Conservation (phyloP, 2,329 filamentous ascomycete species). For the Pseudopithomyces chartarum region DNA sequence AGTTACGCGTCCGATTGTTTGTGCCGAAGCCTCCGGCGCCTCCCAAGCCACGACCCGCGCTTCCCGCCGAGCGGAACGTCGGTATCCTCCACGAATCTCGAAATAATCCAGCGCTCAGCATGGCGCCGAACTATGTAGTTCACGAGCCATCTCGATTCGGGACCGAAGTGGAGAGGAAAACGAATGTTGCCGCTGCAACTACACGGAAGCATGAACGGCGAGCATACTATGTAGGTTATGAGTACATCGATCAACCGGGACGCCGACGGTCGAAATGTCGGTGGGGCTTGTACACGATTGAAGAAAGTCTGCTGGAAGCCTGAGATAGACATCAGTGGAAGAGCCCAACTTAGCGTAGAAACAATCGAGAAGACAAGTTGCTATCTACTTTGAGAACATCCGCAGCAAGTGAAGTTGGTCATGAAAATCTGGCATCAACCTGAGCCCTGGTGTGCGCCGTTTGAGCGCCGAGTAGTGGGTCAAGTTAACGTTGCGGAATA, state of each 20-base stretch:
- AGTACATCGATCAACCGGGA: too few relatives aligned
- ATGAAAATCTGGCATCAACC: neutral
- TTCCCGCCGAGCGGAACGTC: neutral
- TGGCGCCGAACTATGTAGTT: neutral
- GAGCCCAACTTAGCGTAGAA: neutral
- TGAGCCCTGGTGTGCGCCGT: too few relatives aligned
- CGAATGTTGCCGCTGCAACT: neutral
- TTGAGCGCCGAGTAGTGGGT: neutral
- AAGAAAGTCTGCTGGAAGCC: neutral
- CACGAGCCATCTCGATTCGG: neutral
- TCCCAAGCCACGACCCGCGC: neutral
- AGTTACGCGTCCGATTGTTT: neutral
- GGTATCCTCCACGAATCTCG: neutral
- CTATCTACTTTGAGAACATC: too few relatives aligned
- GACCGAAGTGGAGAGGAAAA: neutral
- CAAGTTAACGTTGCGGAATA: neutral
- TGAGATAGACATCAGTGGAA: neutral
- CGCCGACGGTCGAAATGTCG: neutral
- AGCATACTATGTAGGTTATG: neutral
- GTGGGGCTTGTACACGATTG: neutral
- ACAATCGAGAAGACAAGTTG: too few relatives aligned
- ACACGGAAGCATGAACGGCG: neutral
- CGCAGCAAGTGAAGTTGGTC: neutral
- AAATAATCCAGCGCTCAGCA: neutral
- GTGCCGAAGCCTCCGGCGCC: neutral